Conservation (phyloP, 2,329 filamentous ascomycete species). For the Amylocarpus encephaloides region DNA sequence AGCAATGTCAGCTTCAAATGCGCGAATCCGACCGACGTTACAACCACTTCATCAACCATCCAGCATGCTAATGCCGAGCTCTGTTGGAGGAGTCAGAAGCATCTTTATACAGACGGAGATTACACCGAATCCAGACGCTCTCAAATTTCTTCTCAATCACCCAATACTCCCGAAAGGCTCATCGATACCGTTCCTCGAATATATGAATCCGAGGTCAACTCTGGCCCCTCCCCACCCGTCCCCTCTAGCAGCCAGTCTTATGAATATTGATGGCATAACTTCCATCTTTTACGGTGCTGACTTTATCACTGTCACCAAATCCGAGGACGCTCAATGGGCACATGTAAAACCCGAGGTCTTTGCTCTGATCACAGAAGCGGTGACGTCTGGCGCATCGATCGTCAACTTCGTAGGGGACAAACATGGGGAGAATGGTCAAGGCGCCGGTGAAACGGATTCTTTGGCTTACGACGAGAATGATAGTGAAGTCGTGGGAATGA, state of each 20-base stretch:
- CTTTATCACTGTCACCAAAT: constrained; percentile 96
- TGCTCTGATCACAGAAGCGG: constrained; percentile 85
- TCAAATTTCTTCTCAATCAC: constrained; percentile 94
- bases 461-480: constrained; percentile 85
- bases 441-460: constrained; percentile 54
- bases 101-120: constrained; percentile 98
- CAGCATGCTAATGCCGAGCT: constrained; percentile 33
- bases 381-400: constrained; percentile 75
- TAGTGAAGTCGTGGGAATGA: constrained; percentile 93
- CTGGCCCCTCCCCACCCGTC: constrained; percentile 85
- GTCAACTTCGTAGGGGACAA: constrained; percentile 65
- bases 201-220: constrained; percentile 80
- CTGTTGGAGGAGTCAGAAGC: constrained; percentile 49
- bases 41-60: constrained; percentile 37
- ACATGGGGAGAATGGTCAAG: constrained; percentile 44
- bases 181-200: constrained; percentile 78
- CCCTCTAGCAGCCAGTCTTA: constrained; percentile 79
- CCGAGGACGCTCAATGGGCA: constrained; percentile 81
- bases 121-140: constrained; percentile 89
- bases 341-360: constrained; percentile 95
- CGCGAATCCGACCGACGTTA: constrained; percentile 40
- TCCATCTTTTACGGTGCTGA: constrained; percentile 90
- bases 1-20: constrained; percentile 41
- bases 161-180: constrained; percentile 71
- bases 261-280: constrained; percentile 92